These are phyloP conservation scores for Penicillium herquei DNA, from an alignment of 495 filamentous ascomycete species.

Conservation along the genomic window DNA sequence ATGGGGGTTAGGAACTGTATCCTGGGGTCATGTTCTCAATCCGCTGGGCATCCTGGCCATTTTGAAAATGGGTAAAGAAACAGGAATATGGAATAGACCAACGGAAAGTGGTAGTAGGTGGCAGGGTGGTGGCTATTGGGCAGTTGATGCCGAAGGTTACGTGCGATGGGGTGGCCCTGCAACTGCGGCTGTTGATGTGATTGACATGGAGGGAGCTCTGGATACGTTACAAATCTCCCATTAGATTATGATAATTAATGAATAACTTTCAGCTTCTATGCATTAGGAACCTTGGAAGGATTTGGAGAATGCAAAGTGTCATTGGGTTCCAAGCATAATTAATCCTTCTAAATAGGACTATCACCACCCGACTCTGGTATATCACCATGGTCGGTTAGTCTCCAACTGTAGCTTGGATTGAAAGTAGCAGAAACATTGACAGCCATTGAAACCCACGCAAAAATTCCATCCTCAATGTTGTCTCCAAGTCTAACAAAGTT, in stretches of 20 bases:
- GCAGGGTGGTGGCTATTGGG: slow-evolving; percentile 9
- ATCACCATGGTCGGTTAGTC: slow-evolving; percentile 3
- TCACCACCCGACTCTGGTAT: background rate
- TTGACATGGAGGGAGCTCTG: slow-evolving; percentile 2
- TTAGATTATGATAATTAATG: background rate
- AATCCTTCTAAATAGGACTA: too few species aligned
- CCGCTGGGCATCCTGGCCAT: background rate
- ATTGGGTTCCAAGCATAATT: too few species aligned
- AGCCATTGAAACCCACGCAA: slow-evolving; percentile 53
- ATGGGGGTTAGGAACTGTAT: slow-evolving; percentile 15
- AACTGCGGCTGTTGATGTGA: background rate
- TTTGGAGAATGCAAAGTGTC: background rate
- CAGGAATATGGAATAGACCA: slow-evolving; percentile 12
- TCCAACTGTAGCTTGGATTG: slow-evolving; percentile 5
- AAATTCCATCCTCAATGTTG: slow-evolving; percentile 47
- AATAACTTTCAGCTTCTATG: background rate
- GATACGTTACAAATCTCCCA: background rate
- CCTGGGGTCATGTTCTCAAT: slow-evolving; percentile 13
- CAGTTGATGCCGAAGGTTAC: slow-evolving; percentile 4
- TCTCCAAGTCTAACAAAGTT: slow-evolving; percentile 57
- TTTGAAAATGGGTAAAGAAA: slow-evolving; percentile 5
- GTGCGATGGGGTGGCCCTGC: slow-evolving; percentile 10
- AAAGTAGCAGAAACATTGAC: slow-evolving; percentile 35
- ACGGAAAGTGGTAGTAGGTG: slow-evolving; percentile 13
- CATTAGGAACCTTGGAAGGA: background rate